Base-by-base conservation (phyloP, 768 basidiomycete genomes). In the Lactifluus piperatus region DNA sequence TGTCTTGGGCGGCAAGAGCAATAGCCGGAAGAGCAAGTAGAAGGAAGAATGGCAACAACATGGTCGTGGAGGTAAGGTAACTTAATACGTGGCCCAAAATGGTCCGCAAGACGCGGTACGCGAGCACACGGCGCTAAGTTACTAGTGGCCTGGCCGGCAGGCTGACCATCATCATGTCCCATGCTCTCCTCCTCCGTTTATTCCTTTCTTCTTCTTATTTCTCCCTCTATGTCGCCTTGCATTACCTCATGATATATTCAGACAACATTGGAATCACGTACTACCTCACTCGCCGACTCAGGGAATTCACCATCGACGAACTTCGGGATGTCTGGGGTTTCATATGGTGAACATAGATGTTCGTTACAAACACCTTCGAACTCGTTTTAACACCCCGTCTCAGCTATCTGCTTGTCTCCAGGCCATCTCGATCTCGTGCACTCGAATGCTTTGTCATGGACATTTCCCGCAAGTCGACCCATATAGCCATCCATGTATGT, bases 361-460 rank as follows among this genome's bases (percentile, higher is more conserved):
- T 46, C 54, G 46, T 34, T 48, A 27, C 44, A 61, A 60, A 32
- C 62, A 66, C 47, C 64, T 47, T 61, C 60, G 66, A 68, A 94
- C 18, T 16, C 14, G 36, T 55, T 41, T 67, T 68, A 54, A 68
- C 57, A 56, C 60, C 65, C 60, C 46, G 49, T 34, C 56, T 45
- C 68, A 98, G 95, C 71, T 94, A 99, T 75, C 83, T 99, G 37
- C 84, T 97, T 57, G 83, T 98, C 53, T 97, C 95, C 4, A 83
- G 89, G 56, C 93, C 94, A 1, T 91, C 94, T 6, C 84, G 85
- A 67, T 97, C 94, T 2, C 82, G 88, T 53, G 97, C 97, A 14
- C 77, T 99, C 51, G 95, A 99, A 73, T 88, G 85, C 62, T 98
- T 98, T 70, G 88, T 99, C 41, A 80, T 94, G 29, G 88, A 94